Evolutionary conservation across 192 early-diverging fungal genomes (phyloP).

Genomic region (Diversispora eburnea): DNA sequence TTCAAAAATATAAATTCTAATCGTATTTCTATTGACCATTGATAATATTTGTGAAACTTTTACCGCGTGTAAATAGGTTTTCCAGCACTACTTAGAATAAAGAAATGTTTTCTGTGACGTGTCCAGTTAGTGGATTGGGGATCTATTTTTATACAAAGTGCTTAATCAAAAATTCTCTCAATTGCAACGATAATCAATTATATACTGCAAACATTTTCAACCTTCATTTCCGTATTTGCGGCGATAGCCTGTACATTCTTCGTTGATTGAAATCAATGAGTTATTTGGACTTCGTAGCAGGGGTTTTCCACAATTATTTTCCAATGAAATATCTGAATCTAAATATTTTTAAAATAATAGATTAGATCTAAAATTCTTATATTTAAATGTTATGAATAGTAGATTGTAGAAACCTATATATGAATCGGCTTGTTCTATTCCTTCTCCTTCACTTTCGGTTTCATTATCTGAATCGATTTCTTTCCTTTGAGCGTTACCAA

Average conservation of each 20-base stretch:
- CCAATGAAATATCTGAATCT: constrained; percentile 21
- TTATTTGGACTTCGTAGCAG: background rate
- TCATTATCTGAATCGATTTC: no score
- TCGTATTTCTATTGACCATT: no score
- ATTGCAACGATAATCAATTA: background rate
- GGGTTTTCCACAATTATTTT: background rate
- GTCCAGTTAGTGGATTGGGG: constrained; percentile 44
- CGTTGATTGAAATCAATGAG: background rate
- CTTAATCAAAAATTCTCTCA: background rate
- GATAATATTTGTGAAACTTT: background rate
- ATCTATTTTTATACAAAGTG: constrained; percentile 8
- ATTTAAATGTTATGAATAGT: background rate
- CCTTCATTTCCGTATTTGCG: constrained; percentile 30
- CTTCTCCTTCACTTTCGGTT: background rate
- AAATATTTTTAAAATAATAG: background rate
- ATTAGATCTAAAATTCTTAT: background rate
- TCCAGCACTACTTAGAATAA: constrained; percentile 88
- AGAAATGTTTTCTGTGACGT: constrained; percentile 76
- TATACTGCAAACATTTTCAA: constrained; percentile 10
- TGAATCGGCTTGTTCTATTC: background rate
- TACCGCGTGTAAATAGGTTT: constrained; percentile 92
- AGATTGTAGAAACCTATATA: background rate
- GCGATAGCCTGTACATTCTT: constrained; percentile 26
- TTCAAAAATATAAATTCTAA: no score
- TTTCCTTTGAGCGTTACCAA: background rate